Conservation (phyloP, 345 rosid species). For the Populus euphratica region DNA sequence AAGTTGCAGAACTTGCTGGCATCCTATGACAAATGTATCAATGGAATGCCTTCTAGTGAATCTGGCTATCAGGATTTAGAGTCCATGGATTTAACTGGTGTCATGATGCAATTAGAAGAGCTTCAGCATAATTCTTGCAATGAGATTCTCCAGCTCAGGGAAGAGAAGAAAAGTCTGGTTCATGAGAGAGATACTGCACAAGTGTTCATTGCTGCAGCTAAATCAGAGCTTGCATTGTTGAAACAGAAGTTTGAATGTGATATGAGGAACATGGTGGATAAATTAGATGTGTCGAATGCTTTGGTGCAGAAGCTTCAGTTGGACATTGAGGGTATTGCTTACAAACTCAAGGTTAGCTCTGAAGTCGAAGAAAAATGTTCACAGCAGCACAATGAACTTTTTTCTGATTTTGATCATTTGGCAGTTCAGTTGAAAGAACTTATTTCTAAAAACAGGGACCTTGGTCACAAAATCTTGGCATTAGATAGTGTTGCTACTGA, state of each 20-base stretch:
- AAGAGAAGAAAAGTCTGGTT: conserved; percentile 51
- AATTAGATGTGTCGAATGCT: conserved; percentile 45
- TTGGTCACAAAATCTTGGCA: conserved; percentile 51
- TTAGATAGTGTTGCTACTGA: conserved; percentile 51
- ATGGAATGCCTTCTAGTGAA: conserved; percentile 33
- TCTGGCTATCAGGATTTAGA: conserved; percentile 33
- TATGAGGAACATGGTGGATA: conserved; percentile 36
- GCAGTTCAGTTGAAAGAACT: conserved; percentile 57
- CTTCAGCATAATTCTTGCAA: conserved; percentile 49
- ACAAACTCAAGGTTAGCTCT: conserved; percentile 43
- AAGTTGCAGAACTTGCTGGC: conserved; percentile 43
- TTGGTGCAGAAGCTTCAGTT: conserved; percentile 58
- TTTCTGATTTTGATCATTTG: conserved; percentile 52
- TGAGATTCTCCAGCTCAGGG: conserved; percentile 44
- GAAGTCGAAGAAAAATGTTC: conserved; percentile 53
- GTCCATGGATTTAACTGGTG: conserved; percentile 39
- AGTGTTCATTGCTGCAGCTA: conserved; percentile 38
- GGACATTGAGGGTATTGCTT: conserved; percentile 52
- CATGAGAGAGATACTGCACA: conserved; percentile 50
- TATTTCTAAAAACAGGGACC: conserved; percentile 45
- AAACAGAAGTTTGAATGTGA: conserved; percentile 57
- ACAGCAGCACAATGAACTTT: conserved; percentile 40
- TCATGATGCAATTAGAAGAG: conserved; percentile 44
- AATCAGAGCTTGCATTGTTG: conserved; percentile 45
- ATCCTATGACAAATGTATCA: conserved; percentile 39